phyloP scores from a whole-genome alignment of 768 basidiomycete genomes.

The Tremella fuciformis region DNA sequence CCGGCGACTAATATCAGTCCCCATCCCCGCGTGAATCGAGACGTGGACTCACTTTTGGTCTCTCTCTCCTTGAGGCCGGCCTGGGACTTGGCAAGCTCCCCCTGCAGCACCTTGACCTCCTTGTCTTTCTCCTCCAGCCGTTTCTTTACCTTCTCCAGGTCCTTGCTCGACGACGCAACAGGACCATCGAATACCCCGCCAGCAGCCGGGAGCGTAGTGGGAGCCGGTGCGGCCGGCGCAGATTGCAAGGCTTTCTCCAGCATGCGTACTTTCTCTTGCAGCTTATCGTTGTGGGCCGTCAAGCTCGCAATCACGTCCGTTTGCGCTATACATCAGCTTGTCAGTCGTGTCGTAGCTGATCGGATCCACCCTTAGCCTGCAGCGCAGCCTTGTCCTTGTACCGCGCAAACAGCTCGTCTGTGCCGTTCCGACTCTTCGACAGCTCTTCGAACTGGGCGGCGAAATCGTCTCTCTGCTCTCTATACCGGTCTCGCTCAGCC shows the following conservation, averaged over 20 bases:
- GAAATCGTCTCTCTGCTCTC: conserved; percentile 40
- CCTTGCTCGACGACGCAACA: neutral
- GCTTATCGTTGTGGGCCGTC: conserved; percentile 39
- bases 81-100: conserved; percentile 27
- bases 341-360: conserved; percentile 1
- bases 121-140: conserved; percentile 30
- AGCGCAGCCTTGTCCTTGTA: conserved; percentile 40
- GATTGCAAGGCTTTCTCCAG: conserved; percentile 30
- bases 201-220: neutral
- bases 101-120: conserved; percentile 42
- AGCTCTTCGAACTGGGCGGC: conserved; percentile 47
- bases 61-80: conserved; percentile 30
- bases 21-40: conserved; percentile 4
- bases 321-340: conserved; percentile 32
- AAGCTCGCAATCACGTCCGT: conserved; percentile 43
- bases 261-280: conserved; percentile 27
- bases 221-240: conserved; percentile 3
- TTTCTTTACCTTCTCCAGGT: conserved; percentile 1
- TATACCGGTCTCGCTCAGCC: conserved; percentile 30
- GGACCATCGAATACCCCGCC: neutral
- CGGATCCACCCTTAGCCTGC: conserved; percentile 35
- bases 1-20: conserved; percentile 18
- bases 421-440: conserved; percentile 29
- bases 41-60: conserved; percentile 34
- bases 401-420: conserved; percentile 38